Evolutionary conservation across 305 asterid genomes (phyloP).

Genomic region (Solanum aculeatissimum): DNA sequence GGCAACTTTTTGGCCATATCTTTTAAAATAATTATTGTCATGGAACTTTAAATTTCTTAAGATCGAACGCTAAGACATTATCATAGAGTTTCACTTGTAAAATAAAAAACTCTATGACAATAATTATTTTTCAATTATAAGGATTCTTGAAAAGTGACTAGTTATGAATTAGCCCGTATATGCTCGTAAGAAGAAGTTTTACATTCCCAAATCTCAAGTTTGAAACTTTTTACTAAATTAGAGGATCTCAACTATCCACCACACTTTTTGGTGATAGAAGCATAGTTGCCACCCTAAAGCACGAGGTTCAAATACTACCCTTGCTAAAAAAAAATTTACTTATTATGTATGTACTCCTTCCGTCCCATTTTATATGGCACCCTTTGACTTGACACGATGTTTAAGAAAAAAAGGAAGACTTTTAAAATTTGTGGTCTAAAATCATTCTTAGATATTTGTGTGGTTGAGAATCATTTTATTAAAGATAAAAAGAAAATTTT

Average conservation of each 20-base stretch:
- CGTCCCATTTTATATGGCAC: too few relatives aligned
- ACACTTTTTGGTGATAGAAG: neutral
- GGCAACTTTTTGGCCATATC: neutral
- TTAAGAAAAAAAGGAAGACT: too few relatives aligned
- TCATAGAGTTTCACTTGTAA: too few relatives aligned
- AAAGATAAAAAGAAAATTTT: too few relatives aligned
- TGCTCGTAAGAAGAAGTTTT: neutral
- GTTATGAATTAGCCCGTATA: neutral
- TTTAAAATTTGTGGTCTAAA: too few relatives aligned
- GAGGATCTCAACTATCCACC: neutral
- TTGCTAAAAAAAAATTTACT: neutral
- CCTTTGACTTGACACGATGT: too few relatives aligned
- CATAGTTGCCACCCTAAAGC: neutral
- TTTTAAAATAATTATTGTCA: neutral
- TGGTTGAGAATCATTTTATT: too few relatives aligned
- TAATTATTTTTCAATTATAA: too few relatives aligned
- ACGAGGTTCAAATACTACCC: neutral
- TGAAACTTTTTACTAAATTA: neutral
- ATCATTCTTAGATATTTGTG: too few relatives aligned
- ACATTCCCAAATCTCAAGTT: neutral
- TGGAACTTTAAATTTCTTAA: neutral
- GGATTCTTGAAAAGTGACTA: neutral
- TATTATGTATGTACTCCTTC: neutral
- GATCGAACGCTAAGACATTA: neutral
- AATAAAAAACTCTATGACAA: too few relatives aligned